Conservation (phyloP, 768 basidiomycete species). For the Kwoniella botswanensis region DNA sequence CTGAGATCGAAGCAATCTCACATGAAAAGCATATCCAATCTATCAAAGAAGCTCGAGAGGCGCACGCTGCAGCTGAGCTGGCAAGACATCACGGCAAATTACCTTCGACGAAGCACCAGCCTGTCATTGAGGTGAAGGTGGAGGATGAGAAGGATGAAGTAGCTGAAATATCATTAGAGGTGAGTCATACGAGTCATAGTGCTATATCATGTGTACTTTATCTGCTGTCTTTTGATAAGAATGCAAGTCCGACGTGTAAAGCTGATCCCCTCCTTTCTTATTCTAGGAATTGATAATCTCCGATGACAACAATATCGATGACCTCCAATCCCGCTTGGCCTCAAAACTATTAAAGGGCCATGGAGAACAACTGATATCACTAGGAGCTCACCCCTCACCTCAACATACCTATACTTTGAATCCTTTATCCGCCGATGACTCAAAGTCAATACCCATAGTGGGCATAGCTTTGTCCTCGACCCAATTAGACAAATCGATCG, state of each 20-base stretch:
- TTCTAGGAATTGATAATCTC: constrained; percentile 32
- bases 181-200: constrained; percentile 19
- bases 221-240: no score
- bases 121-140: constrained; percentile 28
- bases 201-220: no score
- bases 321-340: constrained; percentile 32
- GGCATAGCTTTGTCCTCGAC: constrained; percentile 29
- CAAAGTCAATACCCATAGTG: constrained; percentile 14
- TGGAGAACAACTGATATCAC: constrained; percentile 56
- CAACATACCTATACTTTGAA: constrained; percentile 40
- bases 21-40: constrained; percentile 39
- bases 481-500: constrained; percentile 38
- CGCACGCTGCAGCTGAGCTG: constrained; percentile 44
- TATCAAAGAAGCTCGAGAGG: constrained; percentile 38
- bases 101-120: constrained; percentile 21
- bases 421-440: not conserved
- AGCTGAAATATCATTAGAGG: constrained; percentile 37
- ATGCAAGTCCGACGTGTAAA: not conserved
- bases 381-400: constrained; percentile 52
- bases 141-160: constrained; percentile 25
- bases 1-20: constrained; percentile 50
- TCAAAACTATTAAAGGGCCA: constrained; percentile 39
- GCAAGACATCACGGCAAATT: constrained; percentile 50
- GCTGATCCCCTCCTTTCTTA: not conserved
- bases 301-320: constrained; percentile 27